Percentiles rank a stretch among this genome's conserved stretches.
These are phyloP conservation scores for Sequoia sempervirens DNA, from an alignment of 75 land plant genomes.

Conservation along the genomic window DNA sequence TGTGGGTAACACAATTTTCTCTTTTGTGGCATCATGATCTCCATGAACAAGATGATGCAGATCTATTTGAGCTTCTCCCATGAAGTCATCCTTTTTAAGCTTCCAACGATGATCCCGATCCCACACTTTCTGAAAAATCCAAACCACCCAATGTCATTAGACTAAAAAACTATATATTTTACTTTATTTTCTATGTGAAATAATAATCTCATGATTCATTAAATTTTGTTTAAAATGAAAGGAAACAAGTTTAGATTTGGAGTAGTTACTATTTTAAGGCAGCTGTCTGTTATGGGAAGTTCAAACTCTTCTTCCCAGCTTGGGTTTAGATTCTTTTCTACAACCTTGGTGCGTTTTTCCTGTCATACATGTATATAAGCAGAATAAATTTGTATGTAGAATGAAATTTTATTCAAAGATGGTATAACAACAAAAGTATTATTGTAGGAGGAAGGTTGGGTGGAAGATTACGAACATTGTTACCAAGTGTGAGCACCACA, in stretches of 20 bases:
- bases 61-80: neutral
- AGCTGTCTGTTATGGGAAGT: neutral
- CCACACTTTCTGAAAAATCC: neutral
- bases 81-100: neutral
- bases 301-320: neutral
- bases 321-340: neutral
- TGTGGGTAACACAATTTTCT: neutral
- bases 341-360: neutral
- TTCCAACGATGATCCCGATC: neutral
- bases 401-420: neutral
- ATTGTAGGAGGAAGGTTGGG: no score
- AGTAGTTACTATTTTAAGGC: neutral
- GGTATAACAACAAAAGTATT: no score
- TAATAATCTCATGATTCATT: no score
- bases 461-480: no score
- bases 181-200: no score
- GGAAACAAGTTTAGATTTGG: neutral
- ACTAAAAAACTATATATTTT: neutral
- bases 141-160: neutral
- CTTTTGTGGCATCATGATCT: no score
- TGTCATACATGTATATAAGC: neutral
- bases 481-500: no score
- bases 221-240: neutral
- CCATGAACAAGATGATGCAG: neutral
- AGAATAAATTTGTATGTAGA: no score